Evolutionary conservation across 192 early-diverging fungal species (phyloP), one percentile per base, ranked within the genome.

Genomic region (Phlyctochytrium planicorne): DNA sequence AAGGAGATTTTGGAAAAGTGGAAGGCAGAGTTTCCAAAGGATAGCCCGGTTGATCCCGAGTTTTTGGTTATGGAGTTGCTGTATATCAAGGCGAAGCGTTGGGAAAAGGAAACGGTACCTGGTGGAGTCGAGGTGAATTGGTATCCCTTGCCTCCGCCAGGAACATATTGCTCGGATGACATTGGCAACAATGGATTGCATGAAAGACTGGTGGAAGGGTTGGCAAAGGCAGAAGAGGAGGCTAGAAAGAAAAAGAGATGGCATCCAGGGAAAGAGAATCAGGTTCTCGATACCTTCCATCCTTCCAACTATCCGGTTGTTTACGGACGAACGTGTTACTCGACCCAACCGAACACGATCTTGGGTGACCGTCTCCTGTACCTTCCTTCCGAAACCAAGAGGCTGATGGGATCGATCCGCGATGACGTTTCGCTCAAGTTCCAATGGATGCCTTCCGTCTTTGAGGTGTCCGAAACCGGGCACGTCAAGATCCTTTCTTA

Each of bases 401-500:
- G 24, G 33, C 4, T 50, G 34, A 1, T 24, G n/a, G 1, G 12
- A 3, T 6, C 40, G 34, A 31, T 27, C 3, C 53, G 61, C 34
- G 50, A 30, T 52, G 70, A 56, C 27, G 66, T 53, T 30, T 75
- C 62, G 20, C 33, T 31, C 23, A 62, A 31, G 53, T 87, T 69
- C 59, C 83, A 89, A 67, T 89, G 87, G 89, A 77, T 92, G 20
- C 90, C 91, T 0, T 67, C 84, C 2, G 91, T 89, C 35, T 87
- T 90, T 66, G 59, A 69, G 1, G 77, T 91, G 0, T 55, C 30
- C 23, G 52, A 76, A 0, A 75, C 82, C 32, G 88, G 89, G 34
- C n/a, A 70, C 3, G 68, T 78, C 25, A 52, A 53, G 0, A 70
- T 87, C 24, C 36, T 60, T 29, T 89, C 87, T 1, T 91, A 91